phyloP scores from a whole-genome alignment of 306 rosid genomes.

The Fragaria nilgerrensis region DNA sequence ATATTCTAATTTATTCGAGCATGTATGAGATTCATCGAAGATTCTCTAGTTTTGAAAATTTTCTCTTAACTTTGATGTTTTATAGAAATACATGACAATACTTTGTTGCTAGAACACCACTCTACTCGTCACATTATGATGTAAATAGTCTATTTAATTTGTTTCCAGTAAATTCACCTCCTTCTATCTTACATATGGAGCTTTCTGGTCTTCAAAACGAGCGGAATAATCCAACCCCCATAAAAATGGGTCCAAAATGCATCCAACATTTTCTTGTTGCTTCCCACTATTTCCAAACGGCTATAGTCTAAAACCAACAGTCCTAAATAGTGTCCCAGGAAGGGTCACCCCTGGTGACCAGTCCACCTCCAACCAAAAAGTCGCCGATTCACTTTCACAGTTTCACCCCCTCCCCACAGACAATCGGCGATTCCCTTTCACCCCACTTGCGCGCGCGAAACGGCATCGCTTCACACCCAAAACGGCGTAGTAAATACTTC shows the following conservation, averaged over 20 bases:
- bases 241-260: neutral
- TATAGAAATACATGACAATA: too few relatives aligned
- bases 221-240: too few relatives aligned
- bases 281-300: neutral
- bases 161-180: too few relatives aligned
- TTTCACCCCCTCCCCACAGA: neutral
- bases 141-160: too few relatives aligned
- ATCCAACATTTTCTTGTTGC: neutral
- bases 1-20: too few relatives aligned
- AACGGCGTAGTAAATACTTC: neutral
- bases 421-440: conserved; percentile 3
- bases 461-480: neutral
- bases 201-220: too few relatives aligned
- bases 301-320: neutral
- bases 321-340: neutral
- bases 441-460: neutral
- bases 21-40: neutral
- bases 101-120: too few relatives aligned
- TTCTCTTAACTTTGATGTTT: neutral
- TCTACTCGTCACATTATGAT: too few relatives aligned
- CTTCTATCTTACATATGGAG: too few relatives aligned
- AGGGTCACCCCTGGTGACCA: neutral
- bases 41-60: neutral
- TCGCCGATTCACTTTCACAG: neutral
- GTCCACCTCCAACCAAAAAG: neutral